These are phyloP conservation scores for Phytophthora chlamydospora DNA, from an alignment of 352 stramenopile species.

Conservation along the genomic window DNA sequence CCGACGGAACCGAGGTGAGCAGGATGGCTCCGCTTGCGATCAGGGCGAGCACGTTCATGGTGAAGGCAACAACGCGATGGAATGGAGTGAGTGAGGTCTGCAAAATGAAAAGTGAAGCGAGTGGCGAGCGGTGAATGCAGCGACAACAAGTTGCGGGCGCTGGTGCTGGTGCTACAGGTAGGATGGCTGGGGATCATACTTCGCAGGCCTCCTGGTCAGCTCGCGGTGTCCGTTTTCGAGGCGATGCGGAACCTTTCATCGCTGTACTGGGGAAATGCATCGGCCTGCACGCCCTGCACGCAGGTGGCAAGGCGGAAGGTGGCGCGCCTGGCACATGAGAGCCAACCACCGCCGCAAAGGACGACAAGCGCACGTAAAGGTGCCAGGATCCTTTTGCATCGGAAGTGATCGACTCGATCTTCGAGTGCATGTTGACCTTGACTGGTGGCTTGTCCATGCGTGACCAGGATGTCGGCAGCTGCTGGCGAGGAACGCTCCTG, in stretches of 20 bases:
- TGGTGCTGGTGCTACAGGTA: constrained; percentile 3
- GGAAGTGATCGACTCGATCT: neutral
- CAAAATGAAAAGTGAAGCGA: too few species aligned
- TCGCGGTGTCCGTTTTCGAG: constrained; percentile 4
- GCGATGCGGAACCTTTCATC: constrained; percentile 6
- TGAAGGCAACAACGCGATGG: constrained; percentile 4
- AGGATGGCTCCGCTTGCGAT: constrained; percentile 12
- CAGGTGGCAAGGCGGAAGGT: constrained; percentile 22
- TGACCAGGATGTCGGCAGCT: constrained; percentile 23
- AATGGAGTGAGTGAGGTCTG: neutral
- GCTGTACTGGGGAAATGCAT: neutral
- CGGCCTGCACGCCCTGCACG: constrained; percentile 19
- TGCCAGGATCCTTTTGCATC: neutral
- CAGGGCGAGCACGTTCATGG: constrained; percentile 31
- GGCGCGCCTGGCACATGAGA: neutral
- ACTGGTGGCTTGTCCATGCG: neutral
- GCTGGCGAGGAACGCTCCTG: constrained; percentile 5
- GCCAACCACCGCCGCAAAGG: neutral
- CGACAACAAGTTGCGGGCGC: neutral
- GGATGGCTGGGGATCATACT: constrained; percentile 18
- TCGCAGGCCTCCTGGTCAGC: neutral
- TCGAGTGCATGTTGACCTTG: neutral
- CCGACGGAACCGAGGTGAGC: constrained; percentile 16
- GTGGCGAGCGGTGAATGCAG: neutral
- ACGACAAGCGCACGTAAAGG: constrained; percentile 11